Evolutionary conservation across 2,329 filamentous ascomycete species (phyloP), one percentile per base, ranked within the genome.

Genomic region (Tothia fuscella): DNA sequence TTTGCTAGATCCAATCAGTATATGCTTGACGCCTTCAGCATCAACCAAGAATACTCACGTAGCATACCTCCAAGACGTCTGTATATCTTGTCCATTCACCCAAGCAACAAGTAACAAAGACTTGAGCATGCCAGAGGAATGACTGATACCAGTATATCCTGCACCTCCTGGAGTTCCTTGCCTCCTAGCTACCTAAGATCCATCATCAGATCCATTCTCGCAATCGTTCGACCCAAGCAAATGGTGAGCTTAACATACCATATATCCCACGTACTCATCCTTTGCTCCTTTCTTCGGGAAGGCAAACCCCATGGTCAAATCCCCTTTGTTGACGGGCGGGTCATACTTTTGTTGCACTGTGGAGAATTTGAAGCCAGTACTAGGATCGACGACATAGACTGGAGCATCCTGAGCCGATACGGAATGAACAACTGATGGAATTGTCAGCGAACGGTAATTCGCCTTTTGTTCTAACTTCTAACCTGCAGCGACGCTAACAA

Each of bases 91-190:
- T 19, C 68, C 63, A 47, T 71, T 63, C 3, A 74, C 68, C 65
- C 72, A 80, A 2, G 71, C 71, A 48, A 76, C 60, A 13, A 80
- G 59, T 40, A 80, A 66, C 3, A 80, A 59, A 28, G 67, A 67
- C 48, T 68, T 67, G 6, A 67, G 70, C 76, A 80, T 80, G 36
- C 63, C 60, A 4, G 70, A 68, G 7, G 67, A 69, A 41, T 78
- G 63, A 1, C 70, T 68, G 17, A 80, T 51, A 48, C 74, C 74
- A 50, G 73, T 71, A 70, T 71, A 79, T 13, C 74, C 76, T 19
- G 65, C 66, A 3, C 60, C 56, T 14, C n/a, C n/a, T 64, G 19
- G 5, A 30, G 26, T 7, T n/a, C n/a, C n/a, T n/a, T n/a, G n/a
- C n/a, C n/a, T n/a, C n/a, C n/a, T n/a, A n/a, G n/a, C n/a, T n/a